Base-by-base conservation (phyloP, 768 basidiomycete genomes). In the Plicaturopsis crispa region DNA sequence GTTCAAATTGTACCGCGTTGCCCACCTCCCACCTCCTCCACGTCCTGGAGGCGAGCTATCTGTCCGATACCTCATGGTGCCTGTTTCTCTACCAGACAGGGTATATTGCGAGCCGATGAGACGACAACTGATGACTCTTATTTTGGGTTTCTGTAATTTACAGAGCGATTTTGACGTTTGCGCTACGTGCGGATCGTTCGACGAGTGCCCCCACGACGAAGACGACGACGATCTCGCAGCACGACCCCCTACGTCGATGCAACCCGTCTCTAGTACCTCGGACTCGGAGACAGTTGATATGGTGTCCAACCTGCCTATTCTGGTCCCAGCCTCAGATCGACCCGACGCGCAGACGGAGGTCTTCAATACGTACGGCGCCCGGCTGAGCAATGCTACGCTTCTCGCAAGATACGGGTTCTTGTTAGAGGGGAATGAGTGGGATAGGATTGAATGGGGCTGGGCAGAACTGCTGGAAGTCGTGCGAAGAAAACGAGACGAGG, bases 141-240 rank as follows among this genome's bases (percentile, higher is more conserved):
- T 8, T 28, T 14, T 14, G 10, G 14, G 26, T 28, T 28, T 14
- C 26, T 28, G n/a, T n/a, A n/a, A 30, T 41, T 43, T 50, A 36
- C 55, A 86, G 80, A 79, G 71, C 35, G 85, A 89, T 43, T 80
- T 72, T 52, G 66, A 76, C 52, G 87, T 89, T 13, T 90, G 87
- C 49, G 52, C 67, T 4, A 66, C 66, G 41, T 90, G 87, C 52
- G 87, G 87, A 18, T 76, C 79, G 2, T 53, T 85, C 11, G 50
- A 59, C 6, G 73, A 80, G 53, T 90, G 87, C 47, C 49, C 55
- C n/a, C 87, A 90, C 51, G 87, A 78, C 44, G 59, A 50, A 8
- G 46, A 55, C 17, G 67, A 69, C 42, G 50, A 62, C 33, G 66
- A 52, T 49, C 77, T 72, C 10, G 33, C n/a, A n/a, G n/a, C n/a